A percentile compares a stretch with the other conserved stretches of the same genome.
Conservation (phyloP, 768 basidiomycete genomes). For the Cantharellus cinnabarinus region DNA sequence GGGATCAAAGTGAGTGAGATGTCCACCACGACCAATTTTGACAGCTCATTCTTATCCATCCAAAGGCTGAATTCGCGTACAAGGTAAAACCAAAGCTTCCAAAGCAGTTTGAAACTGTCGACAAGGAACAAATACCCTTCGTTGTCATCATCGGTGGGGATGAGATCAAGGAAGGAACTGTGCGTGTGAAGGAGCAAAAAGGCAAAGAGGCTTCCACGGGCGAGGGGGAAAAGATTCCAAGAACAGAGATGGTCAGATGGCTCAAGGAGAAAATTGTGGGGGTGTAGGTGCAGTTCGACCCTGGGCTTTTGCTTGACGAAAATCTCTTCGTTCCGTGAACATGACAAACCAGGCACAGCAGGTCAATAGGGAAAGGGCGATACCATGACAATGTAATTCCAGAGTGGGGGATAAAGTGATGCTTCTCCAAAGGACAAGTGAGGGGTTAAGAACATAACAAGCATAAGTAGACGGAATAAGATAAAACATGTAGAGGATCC, state of each 20-base stretch:
- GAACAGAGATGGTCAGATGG: conserved; percentile 42
- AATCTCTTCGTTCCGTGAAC: too few species aligned
- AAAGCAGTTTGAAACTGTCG: conserved; percentile 75
- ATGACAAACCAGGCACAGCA: too few species aligned
- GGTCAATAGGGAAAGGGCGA: too few species aligned
- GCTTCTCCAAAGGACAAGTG: too few species aligned
- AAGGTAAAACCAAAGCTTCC: conserved; percentile 81
- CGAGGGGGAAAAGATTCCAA: conserved; percentile 43
- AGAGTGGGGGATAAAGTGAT: too few species aligned
- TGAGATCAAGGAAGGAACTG: conserved; percentile 66
- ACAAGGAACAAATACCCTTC: conserved; percentile 82
- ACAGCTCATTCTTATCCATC: background rate
- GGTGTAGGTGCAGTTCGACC: too few species aligned
- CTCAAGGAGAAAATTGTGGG: conserved; percentile 16
- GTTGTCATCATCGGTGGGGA: conserved; percentile 78
- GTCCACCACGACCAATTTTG: background rate
- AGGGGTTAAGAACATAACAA: too few species aligned
- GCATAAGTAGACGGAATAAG: too few species aligned
- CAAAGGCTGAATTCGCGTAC: conserved; percentile 75
- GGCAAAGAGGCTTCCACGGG: conserved; percentile 36
- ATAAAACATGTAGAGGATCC: too few species aligned
- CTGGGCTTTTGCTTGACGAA: too few species aligned
- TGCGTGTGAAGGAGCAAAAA: conserved; percentile 78
- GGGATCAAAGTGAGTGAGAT: conserved; percentile 57
- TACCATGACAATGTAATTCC: too few species aligned